phyloP scores from a whole-genome alignment of 352 stramenopile species.

The Globisporangium uncinulatum region DNA sequence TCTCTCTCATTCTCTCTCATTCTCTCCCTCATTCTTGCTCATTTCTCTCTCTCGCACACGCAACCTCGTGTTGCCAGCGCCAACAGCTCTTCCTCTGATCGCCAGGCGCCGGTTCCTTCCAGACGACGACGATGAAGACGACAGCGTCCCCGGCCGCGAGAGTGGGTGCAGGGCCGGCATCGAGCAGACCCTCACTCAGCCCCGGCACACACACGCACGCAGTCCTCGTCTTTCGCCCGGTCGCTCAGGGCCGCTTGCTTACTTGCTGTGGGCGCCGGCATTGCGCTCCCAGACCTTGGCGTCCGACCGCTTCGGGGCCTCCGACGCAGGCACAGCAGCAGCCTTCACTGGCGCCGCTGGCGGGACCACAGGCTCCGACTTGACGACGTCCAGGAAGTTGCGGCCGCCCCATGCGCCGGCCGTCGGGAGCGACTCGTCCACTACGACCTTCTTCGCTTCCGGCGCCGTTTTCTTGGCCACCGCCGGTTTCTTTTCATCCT shows the following conservation, averaged over 20 bases:
- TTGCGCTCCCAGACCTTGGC: constrained; percentile 17
- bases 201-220: neutral
- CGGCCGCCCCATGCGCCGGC: constrained; percentile 71
- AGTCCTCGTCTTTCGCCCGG: neutral
- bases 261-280: neutral
- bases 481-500: constrained; percentile 28
- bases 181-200: neutral
- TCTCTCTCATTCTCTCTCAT: neutral
- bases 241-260: neutral
- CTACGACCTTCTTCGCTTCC: constrained; percentile 9
- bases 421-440: constrained; percentile 50
- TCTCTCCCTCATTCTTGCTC: neutral
- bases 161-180: neutral
- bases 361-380: constrained; percentile 43
- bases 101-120: neutral
- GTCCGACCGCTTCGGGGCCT: constrained; percentile 20
- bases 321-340: neutral
- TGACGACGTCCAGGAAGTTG: constrained; percentile 83
- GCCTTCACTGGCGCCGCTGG: constrained; percentile 27
- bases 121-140: neutral
- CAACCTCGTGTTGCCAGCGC: neutral
- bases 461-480: constrained; percentile 13
- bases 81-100: constrained; percentile 2
- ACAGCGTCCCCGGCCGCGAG: neutral
- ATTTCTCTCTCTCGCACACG: neutral